Percentiles rank a stretch among this genome's conserved stretches.
These are phyloP conservation scores for Chloris gayana DNA, from an alignment of 176 grass and related monocot genomes.

Conservation along the genomic window DNA sequence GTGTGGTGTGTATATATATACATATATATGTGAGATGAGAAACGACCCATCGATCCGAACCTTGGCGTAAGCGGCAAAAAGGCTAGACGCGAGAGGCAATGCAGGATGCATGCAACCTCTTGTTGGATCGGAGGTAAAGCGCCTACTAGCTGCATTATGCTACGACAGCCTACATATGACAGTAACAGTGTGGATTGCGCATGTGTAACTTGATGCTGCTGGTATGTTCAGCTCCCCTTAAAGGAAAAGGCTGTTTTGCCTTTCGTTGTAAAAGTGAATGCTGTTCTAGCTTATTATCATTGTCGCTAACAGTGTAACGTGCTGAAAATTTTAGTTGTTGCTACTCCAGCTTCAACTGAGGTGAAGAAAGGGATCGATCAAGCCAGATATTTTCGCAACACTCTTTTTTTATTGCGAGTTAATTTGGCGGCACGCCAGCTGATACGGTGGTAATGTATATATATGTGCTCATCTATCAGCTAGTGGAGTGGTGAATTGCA, in stretches of 20 bases:
- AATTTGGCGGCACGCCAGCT: slow-evolving; percentile 32
- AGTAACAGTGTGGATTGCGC: slow-evolving; percentile 24
- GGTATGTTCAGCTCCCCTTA: not conserved
- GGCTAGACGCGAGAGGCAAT: slow-evolving; percentile 11
- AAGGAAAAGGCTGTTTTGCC: slow-evolving; percentile 30
- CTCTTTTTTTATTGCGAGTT: too few relatives aligned
- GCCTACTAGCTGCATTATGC: not conserved
- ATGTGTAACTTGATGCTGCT: not conserved
- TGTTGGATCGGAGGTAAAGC: not conserved
- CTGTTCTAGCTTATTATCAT: not conserved
- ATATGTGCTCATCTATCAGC: not conserved
- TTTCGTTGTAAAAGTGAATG: slow-evolving; percentile 6
- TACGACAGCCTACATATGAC: not conserved
- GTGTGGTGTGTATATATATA: not conserved
- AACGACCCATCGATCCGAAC: not conserved
- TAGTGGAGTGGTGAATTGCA: slow-evolving; percentile 31
- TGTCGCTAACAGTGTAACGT: not conserved
- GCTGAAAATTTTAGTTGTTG: not conserved
- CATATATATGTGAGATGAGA: not conserved
- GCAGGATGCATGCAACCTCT: not conserved
- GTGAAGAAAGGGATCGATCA: not conserved
- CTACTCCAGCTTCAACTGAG: not conserved
- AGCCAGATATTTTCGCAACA: not conserved
- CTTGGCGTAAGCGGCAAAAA: slow-evolving; percentile 72
- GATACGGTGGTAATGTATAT: not conserved